Percentiles rank a stretch among this genome's conserved stretches.
Conservation (phyloP, 2,329 filamentous ascomycete species). For the Botrytis sinoallii region DNA sequence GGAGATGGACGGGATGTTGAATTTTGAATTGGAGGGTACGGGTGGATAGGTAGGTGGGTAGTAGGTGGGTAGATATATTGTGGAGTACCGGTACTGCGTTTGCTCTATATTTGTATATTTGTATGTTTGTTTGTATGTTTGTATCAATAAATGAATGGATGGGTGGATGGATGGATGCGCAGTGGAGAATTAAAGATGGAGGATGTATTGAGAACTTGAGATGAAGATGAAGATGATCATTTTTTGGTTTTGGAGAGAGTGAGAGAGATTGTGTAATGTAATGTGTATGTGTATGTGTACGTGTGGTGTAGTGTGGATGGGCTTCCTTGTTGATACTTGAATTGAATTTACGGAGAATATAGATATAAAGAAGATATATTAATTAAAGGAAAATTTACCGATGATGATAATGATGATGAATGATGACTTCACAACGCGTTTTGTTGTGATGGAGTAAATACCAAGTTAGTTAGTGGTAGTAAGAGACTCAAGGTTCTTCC, state of each 20-base stretch:
- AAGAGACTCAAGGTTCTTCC: background rate
- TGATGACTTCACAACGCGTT: background rate
- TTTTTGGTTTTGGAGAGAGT: background rate
- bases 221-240: background rate
- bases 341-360: background rate
- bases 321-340: background rate
- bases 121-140: background rate
- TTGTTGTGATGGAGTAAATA: background rate
- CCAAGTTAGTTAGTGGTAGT: background rate
- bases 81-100: no score
- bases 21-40: no score
- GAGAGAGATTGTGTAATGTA: background rate
- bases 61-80: background rate
- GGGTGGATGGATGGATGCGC: no score
- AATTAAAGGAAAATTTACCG: background rate
- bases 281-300: background rate
- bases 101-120: no score
- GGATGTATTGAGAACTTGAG: background rate
- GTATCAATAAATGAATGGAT: no score
- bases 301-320: background rate
- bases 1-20: no score
- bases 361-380: background rate
- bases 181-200: conserved; percentile 5
- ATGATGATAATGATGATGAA: background rate
- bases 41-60: no score